A percentile compares a stretch with the other conserved stretches of the same genome.
Conservation (phyloP, 257 asterid species). For the Forsythia viridissima region DNA sequence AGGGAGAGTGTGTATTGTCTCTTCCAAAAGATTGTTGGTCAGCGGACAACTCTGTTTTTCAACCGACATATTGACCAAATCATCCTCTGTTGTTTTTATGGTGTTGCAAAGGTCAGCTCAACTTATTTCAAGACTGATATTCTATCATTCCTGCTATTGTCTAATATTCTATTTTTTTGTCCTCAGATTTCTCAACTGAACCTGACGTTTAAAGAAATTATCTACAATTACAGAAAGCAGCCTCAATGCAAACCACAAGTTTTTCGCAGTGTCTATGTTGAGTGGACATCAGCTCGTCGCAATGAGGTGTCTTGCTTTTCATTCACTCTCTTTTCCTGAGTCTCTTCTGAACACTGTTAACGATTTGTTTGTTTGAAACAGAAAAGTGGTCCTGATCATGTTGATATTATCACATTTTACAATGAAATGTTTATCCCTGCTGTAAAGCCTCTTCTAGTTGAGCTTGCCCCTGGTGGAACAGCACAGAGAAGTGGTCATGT, state of each 20-base stretch:
- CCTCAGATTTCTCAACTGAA: constrained; percentile 78
- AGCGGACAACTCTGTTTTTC: constrained; percentile 74
- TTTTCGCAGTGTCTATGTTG: constrained; percentile 63
- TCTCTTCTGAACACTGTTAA: constrained; percentile 19
- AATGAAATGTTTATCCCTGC: constrained; percentile 82
- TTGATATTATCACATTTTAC: constrained; percentile 92
- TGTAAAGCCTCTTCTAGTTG: constrained; percentile 90
- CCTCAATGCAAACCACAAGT: constrained; percentile 74
- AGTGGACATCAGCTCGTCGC: constrained; percentile 47
- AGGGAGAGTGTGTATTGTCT: constrained; percentile 85
- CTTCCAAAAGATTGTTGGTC: constrained; percentile 84
- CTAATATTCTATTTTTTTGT: constrained; percentile 19
- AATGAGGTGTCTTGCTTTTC: constrained; percentile 52
- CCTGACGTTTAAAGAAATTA: constrained; percentile 66
- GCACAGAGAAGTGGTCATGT: constrained; percentile 46
- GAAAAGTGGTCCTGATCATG: constrained; percentile 83
- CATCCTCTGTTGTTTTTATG: constrained; percentile 94
- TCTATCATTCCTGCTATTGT: constrained; percentile 6
- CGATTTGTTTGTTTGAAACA: constrained; percentile 39
- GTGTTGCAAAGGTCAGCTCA: constrained; percentile 86
- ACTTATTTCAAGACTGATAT: constrained; percentile 20
- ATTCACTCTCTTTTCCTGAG: constrained; percentile 15
- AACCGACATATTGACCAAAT: constrained; percentile 93
- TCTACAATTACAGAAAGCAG: constrained; percentile 66
- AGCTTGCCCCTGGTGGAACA: constrained; percentile 76